phyloP scores from a whole-genome alignment of 148 eudicot genomes.

The Oxyria digyna region DNA sequence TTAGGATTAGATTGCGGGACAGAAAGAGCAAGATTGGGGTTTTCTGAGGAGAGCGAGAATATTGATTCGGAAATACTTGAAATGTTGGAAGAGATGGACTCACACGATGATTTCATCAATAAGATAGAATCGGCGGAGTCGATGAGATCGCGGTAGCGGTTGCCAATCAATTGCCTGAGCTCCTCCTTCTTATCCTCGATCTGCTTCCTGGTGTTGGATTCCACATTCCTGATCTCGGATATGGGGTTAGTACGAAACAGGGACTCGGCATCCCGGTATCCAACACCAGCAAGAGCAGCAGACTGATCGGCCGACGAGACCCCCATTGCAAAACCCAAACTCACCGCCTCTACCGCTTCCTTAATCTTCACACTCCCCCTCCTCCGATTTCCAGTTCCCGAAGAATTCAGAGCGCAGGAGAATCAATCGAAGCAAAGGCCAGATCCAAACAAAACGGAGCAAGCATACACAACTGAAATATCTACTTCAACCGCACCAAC shows the following conservation, averaged over 20 bases:
- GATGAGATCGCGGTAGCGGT: constrained; percentile 75
- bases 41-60: constrained; percentile 25
- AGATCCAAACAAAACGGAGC: too few relatives aligned
- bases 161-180: constrained; percentile 82
- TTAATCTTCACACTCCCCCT: neutral
- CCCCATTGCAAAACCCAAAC: constrained; percentile 13
- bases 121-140: constrained; percentile 90
- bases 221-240: constrained; percentile 47
- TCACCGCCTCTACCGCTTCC: constrained; percentile 1
- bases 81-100: constrained; percentile 60
- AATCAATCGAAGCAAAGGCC: too few relatives aligned
- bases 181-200: constrained; percentile 85
- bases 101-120: constrained; percentile 63
- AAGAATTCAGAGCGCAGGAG: neutral
- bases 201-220: constrained; percentile 50
- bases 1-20: constrained; percentile 26
- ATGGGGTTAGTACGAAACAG: constrained; percentile 42
- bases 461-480: too few relatives aligned
- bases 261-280: constrained; percentile 32
- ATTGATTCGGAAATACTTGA: constrained; percentile 25
- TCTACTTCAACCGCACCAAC: too few relatives aligned
- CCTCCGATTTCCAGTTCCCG: constrained; percentile 1
- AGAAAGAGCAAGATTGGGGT: constrained; percentile 13
- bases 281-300: constrained; percentile 19
- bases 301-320: constrained; percentile 19